Evolutionary conservation across 768 basidiomycete genomes (phyloP), one percentile per base, ranked within the genome.

Genomic region (Galerina sulciceps): DNA sequence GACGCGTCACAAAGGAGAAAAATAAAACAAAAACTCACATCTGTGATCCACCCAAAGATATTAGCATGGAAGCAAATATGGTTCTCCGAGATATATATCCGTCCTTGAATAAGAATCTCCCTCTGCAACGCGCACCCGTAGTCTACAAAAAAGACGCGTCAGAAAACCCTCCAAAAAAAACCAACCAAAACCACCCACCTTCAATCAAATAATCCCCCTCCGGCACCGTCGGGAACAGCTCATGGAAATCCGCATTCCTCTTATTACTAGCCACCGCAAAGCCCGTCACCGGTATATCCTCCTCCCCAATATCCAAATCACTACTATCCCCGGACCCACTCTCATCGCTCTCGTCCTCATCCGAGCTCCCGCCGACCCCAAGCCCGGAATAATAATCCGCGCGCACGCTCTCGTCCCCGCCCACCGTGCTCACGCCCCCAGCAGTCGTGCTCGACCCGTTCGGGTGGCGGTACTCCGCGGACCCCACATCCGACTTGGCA

Each of bases 21-120:
- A 35, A 31, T 49, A 50, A 49, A 10, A 47, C 6, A 38, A 35
- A 37, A 20, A 36, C 95, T 73, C 73, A 96, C 96, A 70, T 96
- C 89, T 26, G 96, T 99, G 48, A 97, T 90, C 97, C 96, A 99
- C 42, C 97, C 96, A 73, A 99, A 96, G 43, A 99, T 98, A 70
- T 99, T 99, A 42, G 97, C 96, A 66, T 99, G 93, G 80, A 99
- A 99, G 77, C 94, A 99, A n/a, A 98, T 85, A 69, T 98, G 96
- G 75, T 99, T 98, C 75, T 99, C 96, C 6, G 97, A 99, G 20
- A 99, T 93, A 74, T 98, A 98, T 56, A 99, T 71, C 10, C 97
- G 82, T 4, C 97, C 97, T 80, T 99, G 97, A 42, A 99, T 90
- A 31, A 98, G 80, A 64, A 99, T 99, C 72, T 99, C 97, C 41